These are phyloP conservation scores for Elsinoe batatas DNA, from an alignment of 2,329 filamentous ascomycete species.

Conservation along the genomic window DNA sequence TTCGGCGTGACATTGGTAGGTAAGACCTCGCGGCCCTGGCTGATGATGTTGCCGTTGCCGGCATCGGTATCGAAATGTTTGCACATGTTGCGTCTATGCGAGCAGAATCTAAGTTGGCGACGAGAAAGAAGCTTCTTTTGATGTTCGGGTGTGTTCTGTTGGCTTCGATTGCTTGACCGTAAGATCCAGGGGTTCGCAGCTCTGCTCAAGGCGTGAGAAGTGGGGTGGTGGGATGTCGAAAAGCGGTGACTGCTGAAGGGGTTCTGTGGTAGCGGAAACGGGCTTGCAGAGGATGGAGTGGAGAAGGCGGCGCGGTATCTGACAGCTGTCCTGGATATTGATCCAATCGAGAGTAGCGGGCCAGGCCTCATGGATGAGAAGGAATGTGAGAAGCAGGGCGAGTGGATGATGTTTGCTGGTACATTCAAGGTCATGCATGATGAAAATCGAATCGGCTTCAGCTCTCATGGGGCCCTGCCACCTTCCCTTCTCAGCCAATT, in stretches of 20 bases:
- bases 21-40: conserved; percentile 68
- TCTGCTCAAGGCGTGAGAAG: background rate
- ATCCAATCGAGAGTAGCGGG: conserved; percentile 8
- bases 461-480: conserved; percentile 5
- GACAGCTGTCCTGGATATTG: conserved; percentile 4
- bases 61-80: conserved; percentile 48
- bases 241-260: conserved; percentile 10
- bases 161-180: background rate
- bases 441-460: conserved; percentile 9
- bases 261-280: conserved; percentile 8
- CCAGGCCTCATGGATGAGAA: conserved; percentile 4
- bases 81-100: conserved; percentile 68
- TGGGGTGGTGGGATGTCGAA: conserved; percentile 11
- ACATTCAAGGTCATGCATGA: background rate
- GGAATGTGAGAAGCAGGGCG: background rate
- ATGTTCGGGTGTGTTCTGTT: background rate
- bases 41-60: conserved; percentile 47
- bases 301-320: background rate
- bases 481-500: background rate
- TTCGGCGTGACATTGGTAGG: conserved; percentile 85
- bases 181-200: background rate
- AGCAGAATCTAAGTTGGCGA: conserved; percentile 50
- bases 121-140: conserved; percentile 4
- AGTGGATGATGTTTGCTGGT: background rate
- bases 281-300: conserved; percentile 5